Conservation (phyloP, 2,329 filamentous ascomycete species). For the Cordyceps cicadae region DNA sequence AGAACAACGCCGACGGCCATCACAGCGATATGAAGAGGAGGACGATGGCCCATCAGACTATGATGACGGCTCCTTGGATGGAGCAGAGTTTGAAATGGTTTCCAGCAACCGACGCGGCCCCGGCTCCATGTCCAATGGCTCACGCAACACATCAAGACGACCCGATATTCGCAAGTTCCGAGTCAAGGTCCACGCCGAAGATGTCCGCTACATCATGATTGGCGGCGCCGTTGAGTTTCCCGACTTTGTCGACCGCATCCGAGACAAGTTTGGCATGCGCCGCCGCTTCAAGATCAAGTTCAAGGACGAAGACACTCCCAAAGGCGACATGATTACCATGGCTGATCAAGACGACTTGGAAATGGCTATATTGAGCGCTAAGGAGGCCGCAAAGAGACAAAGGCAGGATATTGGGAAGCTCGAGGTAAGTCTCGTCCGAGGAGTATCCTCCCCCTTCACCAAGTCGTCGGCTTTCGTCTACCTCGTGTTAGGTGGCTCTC, state of each 20-base stretch:
- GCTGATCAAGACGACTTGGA: slow-evolving; percentile 94
- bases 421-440: slow-evolving; percentile 59
- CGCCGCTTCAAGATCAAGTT: slow-evolving; percentile 83
- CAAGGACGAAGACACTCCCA: slow-evolving; percentile 65
- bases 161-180: slow-evolving; percentile 70
- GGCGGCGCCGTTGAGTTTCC: slow-evolving; percentile 62
- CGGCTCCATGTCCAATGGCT: slow-evolving; percentile 39
- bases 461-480: neutral
- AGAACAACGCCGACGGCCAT: slow-evolving; percentile 25
- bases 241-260: slow-evolving; percentile 70
- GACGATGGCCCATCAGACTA: slow-evolving; percentile 68
- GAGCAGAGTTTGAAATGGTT: slow-evolving; percentile 74
- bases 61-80: slow-evolving; percentile 62
- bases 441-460: neutral
- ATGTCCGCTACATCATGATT: slow-evolving; percentile 90
- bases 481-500: neutral
- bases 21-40: slow-evolving; percentile 64
- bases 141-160: slow-evolving; percentile 48
- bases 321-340: slow-evolving; percentile 92
- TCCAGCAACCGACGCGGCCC: slow-evolving; percentile 41
- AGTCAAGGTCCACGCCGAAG: slow-evolving; percentile 85
- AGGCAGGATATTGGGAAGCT: slow-evolving; percentile 81
- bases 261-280: slow-evolving; percentile 75
- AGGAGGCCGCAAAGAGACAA: slow-evolving; percentile 61
- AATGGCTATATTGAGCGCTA: slow-evolving; percentile 67